Conservation (phyloP, 2,329 filamentous ascomycete genomes). For the Aureobasidium sp. region DNA sequence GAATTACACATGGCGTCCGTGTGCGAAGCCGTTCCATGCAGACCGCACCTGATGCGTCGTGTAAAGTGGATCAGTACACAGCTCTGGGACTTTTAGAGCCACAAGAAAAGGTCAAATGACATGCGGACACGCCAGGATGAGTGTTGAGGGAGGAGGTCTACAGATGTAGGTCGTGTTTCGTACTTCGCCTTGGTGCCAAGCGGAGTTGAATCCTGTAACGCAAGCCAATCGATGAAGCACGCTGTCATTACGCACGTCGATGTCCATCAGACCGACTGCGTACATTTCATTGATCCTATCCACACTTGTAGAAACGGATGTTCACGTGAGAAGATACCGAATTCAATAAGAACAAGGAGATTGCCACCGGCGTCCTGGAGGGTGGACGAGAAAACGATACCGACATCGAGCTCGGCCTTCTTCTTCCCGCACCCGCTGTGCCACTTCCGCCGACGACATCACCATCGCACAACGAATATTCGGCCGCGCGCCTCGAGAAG, state of each 20-base stretch:
- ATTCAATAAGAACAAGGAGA: background rate
- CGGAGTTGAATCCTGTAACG: background rate
- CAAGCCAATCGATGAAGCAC: conserved; percentile 1
- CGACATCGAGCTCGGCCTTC: conserved; percentile 12
- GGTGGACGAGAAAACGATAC: conserved; percentile 5
- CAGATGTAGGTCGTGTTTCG: background rate
- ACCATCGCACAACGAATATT: conserved; percentile 7
- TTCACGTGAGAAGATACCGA: conserved; percentile 9
- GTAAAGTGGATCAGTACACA: background rate
- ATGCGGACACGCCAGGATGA: background rate
- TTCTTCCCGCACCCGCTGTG: conserved; percentile 10
- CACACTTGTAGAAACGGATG: background rate
- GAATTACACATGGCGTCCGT: background rate
- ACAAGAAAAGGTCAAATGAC: conserved; percentile 6
- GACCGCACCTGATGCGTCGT: background rate
- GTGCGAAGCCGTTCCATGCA: background rate
- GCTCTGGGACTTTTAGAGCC: background rate
- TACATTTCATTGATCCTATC: background rate
- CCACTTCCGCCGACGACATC: conserved; percentile 8
- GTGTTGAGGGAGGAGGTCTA: background rate
- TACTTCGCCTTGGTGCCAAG: background rate
- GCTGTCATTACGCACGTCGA: background rate
- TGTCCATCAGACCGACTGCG: background rate
- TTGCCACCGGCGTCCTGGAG: conserved; percentile 7
- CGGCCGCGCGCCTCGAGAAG: conserved; percentile 6